phyloP scores from a whole-genome alignment of 805 yeast genomes.

The Yarrowia hollandica region DNA sequence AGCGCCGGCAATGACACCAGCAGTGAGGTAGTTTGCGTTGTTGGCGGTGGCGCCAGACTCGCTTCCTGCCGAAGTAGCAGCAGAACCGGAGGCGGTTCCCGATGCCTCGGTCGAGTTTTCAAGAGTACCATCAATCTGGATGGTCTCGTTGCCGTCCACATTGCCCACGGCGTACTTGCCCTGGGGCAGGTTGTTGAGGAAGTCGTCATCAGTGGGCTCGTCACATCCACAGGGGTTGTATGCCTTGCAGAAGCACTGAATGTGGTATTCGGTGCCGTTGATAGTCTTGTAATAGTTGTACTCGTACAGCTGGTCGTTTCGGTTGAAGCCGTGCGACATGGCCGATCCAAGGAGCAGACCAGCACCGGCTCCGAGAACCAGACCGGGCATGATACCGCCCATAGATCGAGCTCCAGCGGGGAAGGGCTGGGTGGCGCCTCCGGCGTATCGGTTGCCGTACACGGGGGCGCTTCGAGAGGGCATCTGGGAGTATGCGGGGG shows the following conservation, averaged over 20 bases:
- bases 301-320: conserved; percentile 31
- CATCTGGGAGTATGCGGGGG: conserved; percentile 17
- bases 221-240: conserved; percentile 35
- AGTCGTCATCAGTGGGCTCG: conserved; percentile 24
- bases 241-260: conserved; percentile 33
- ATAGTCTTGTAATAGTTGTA: conserved; percentile 33
- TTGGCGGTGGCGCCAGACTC: neutral
- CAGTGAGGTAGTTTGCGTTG: neutral
- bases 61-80: neutral
- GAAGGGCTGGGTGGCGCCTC: conserved; percentile 31
- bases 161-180: conserved; percentile 16
- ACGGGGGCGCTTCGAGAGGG: conserved; percentile 29
- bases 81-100: neutral
- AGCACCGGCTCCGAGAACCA: conserved; percentile 27
- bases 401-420: conserved; percentile 30
- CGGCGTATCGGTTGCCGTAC: conserved; percentile 29
- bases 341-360: conserved; percentile 11
- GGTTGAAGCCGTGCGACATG: conserved; percentile 20
- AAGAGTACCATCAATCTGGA: conserved; percentile 34
- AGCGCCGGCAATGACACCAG: neutral
- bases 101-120: conserved; percentile 28
- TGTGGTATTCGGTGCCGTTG: conserved; percentile 34
- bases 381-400: conserved; percentile 31
- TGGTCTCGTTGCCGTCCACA: conserved; percentile 23
- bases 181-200: conserved; percentile 31